phyloP scores from a whole-genome alignment of 2,329 filamentous ascomycete species.

The Stemphylium lycopersici region DNA sequence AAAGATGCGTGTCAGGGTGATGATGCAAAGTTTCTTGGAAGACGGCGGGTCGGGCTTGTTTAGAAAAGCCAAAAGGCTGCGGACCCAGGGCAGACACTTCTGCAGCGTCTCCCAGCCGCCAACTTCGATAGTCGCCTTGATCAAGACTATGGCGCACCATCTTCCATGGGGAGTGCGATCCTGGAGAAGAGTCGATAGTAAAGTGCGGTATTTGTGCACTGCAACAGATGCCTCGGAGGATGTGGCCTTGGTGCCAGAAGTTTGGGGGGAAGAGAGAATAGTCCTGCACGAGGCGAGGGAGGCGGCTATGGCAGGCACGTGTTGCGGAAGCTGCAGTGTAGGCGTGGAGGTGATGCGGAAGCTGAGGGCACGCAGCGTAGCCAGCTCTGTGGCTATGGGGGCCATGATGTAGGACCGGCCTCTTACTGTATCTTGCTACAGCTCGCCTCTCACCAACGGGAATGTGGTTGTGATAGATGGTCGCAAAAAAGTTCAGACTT shows the following conservation, averaged over 20 bases:
- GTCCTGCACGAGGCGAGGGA: slow-evolving; percentile 61
- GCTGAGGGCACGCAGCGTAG: slow-evolving; percentile 57
- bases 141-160: slow-evolving; percentile 76
- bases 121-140: slow-evolving; percentile 81
- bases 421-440: not conserved
- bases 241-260: slow-evolving; percentile 63
- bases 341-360: slow-evolving; percentile 74
- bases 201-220: slow-evolving; percentile 81
- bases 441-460: not conserved
- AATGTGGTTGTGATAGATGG: slow-evolving; percentile 7
- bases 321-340: slow-evolving; percentile 73
- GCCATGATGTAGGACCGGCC: slow-evolving; percentile 24
- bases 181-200: slow-evolving; percentile 77
- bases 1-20: slow-evolving; percentile 84
- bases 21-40: slow-evolving; percentile 76
- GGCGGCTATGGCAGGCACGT: slow-evolving; percentile 71
- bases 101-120: slow-evolving; percentile 84
- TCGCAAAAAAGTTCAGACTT: slow-evolving; percentile 31
- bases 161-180: slow-evolving; percentile 76
- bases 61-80: slow-evolving; percentile 74
- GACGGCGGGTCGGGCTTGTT: slow-evolving; percentile 79
- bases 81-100: slow-evolving; percentile 75
- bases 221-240: slow-evolving; percentile 71
- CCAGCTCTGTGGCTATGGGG: slow-evolving; percentile 33
- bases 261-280: slow-evolving; percentile 67